Evolutionary conservation across 2,329 filamentous ascomycete genomes (phyloP), one percentile per base, ranked within the genome.

Genomic region (Teratosphaeria viscida): DNA sequence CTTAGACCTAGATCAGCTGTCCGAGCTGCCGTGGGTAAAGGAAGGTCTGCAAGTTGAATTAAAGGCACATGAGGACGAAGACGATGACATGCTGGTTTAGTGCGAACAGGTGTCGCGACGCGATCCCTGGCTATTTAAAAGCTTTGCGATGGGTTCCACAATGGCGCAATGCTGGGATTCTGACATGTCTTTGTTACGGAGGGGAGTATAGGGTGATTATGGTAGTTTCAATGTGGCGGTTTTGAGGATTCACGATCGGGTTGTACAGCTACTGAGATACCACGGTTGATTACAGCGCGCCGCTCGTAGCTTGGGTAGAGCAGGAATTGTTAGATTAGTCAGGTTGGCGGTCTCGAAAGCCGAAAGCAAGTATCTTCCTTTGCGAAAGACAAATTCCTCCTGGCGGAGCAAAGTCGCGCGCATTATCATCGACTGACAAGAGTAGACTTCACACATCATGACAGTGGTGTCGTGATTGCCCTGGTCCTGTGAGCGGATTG

Each of bases 1-100:
- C 56, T 91, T 89, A 83, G 81, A 81, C 8, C 75, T 97, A 60
- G 82, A 86, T 55, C 86, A 89, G 65, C 86, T 96, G 47, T 84
- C 83, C 47, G 81, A 82, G 59, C 80, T 82, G 60, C 81, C 84
- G 16, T 99, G 92, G 91, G 89, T 97, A 2, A 80, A 78, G 57
- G 81, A 81, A 39, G 92, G 87, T 2, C 86, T 97, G 54, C 71
- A 80, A 62, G 82, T 95, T 12, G 81, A 82, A 10, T 66, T 85
- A 65, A 76, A 76, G 68, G 76, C 77, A 66, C 75, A 79, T 37
- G 78, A 81, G 59, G 81, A 80, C 64, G 79, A 82, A 5, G 60
- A 60, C 7, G 54, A 61, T 12, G 32, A 54, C 5, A 49, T 49
- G 43, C 43, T 49, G 43, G 43, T n/a, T 10, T 49, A 49, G 43